These are phyloP conservation scores for Dinochytrium kinnereticum DNA, from an alignment of 371 early-diverging fungal species.

Conservation along the genomic window DNA sequence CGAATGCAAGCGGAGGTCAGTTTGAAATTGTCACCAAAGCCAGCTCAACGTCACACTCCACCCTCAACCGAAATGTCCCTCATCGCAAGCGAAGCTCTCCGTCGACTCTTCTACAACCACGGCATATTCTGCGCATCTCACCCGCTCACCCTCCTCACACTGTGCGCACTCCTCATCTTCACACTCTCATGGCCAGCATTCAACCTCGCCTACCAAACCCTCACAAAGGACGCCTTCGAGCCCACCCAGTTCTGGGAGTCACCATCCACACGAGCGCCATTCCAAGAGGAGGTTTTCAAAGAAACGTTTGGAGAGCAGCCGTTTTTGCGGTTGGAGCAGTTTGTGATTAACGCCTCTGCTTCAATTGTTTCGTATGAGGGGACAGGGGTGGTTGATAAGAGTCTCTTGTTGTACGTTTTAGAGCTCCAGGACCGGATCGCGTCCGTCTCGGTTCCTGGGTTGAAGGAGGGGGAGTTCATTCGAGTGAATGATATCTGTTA, in stretches of 20 bases:
- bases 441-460: conserved; percentile 8
- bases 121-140: conserved; percentile 66
- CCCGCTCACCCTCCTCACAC: conserved; percentile 53
- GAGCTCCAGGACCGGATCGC: conserved; percentile 34
- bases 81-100: background rate
- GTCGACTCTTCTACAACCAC: conserved; percentile 60
- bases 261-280: conserved; percentile 29
- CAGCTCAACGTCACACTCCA: background rate
- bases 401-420: conserved; percentile 32
- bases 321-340: conserved; percentile 47
- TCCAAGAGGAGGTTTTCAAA: conserved; percentile 26
- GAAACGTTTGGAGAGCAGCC: conserved; percentile 36
- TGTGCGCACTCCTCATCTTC: conserved; percentile 58
- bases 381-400: conserved; percentile 28
- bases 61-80: background rate
- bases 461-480: background rate
- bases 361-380: background rate
- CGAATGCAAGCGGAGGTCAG: too few relatives aligned
- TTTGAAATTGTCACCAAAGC: too few relatives aligned
- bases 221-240: conserved; percentile 31
- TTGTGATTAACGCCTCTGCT: conserved; percentile 38
- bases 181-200: conserved; percentile 62
- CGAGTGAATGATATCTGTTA: conserved; percentile 49
- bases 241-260: conserved; percentile 39
- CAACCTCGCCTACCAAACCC: conserved; percentile 40